phyloP scores from a whole-genome alignment of 495 filamentous ascomycete species.

The Chlorociboria aeruginascens region DNA sequence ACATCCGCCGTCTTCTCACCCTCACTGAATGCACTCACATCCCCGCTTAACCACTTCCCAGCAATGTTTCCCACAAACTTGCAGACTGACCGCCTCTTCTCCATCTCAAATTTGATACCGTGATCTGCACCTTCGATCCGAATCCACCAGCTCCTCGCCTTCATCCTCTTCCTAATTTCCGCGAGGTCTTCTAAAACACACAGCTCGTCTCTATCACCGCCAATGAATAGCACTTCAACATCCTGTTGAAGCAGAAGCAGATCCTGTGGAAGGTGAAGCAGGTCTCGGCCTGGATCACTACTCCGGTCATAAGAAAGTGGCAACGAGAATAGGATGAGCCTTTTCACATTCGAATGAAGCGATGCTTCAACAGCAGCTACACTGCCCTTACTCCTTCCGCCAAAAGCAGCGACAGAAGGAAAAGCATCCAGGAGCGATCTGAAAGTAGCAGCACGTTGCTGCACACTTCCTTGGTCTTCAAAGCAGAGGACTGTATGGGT shows the following conservation, averaged over 20 bases:
- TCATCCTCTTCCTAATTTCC: not conserved
- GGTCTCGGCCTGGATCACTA: not conserved
- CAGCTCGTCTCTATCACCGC: not conserved
- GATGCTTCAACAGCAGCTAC: not conserved
- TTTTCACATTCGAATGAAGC: not conserved
- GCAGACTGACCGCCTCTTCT: no score
- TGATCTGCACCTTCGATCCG: not conserved
- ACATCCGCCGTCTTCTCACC: no score
- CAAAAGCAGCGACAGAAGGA: not conserved
- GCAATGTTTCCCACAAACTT: no score
- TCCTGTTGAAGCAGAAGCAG: not conserved
- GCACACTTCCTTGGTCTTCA: not conserved
- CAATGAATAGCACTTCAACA: not conserved
- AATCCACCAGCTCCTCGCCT: not conserved
- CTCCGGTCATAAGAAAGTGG: not conserved
- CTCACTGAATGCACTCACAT: no score
- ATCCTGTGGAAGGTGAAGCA: not conserved
- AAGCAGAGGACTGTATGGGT: not conserved
- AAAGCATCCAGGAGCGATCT: not conserved
- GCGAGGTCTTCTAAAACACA: not conserved
- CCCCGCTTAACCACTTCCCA: no score
- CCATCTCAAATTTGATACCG: no score
- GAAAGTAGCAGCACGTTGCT: not conserved
- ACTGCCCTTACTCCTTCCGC: not conserved
- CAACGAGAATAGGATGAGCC: not conserved